Base-by-base conservation (phyloP, 2,329 filamentous ascomycete genomes). In the Tolypocladium sp. region DNA sequence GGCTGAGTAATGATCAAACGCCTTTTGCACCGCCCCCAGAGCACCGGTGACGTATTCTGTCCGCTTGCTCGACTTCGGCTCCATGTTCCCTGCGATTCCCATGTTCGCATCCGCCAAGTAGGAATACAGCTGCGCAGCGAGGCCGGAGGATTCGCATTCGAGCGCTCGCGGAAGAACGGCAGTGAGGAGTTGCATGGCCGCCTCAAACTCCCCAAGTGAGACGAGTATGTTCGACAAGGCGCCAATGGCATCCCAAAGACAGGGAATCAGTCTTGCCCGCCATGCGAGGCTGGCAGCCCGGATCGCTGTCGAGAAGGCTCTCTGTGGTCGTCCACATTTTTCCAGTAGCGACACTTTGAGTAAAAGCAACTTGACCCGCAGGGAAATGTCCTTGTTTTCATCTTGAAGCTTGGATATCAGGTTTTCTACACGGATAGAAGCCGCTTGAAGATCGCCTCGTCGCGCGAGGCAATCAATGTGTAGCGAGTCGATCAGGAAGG, bases 41-140 rank as follows among this genome's bases (percentile, higher is more conserved):
- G 85, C 87, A 58, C 79, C 77, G 9, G 79, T 81, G 66, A 90
- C 71, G 64, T 81, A 79, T 67, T 87, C 83, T 42, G 78, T 79
- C 57, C 79, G 75, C 64, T 77, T 77, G 9, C 72, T 72, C 6
- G 77, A 77, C 67, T 71, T 73, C 7, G 71, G 64, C 15, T 71
- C 67, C 64, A 70, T 73, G 65, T 76, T 68, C 41, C 90, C 88
- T 0, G 90, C 91, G 62, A 90, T 74, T 0, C 92, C 92, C 77
- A 96, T 89, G 65, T 87, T 84, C 0, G 90, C 87, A 69, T 96
- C 91, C 0, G 84, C 89, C 3, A 95, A 80, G 27, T 84, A 73
- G 1, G 83, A 82, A 70, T 92, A 93, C 22, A 91, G 79, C 27
- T 78, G 79, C 0, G 86, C 91, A 0, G 81, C 79, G 17, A 91